Base-by-base conservation (phyloP, 352 stramenopile genomes). In the Peronospora belbahrii region DNA sequence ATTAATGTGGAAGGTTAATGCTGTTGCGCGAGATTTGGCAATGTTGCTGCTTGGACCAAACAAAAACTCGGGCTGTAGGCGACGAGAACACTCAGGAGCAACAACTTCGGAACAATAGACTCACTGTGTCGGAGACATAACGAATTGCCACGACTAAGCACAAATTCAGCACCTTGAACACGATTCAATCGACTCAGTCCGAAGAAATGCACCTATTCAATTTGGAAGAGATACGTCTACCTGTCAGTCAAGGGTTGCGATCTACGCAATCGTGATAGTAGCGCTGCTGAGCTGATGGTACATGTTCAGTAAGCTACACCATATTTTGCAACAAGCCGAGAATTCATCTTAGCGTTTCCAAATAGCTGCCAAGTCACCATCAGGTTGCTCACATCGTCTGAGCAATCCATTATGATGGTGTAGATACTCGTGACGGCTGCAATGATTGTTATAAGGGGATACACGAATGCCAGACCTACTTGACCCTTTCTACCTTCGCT, bases 291-390 rank as follows among this genome's bases (percentile, higher is more conserved):
- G 39, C 6, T 30, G 48, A 44, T 2, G 34, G 43, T 8, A 52
- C 35, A 5, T 45, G 49, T n/a, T 55, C 17, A 11, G 38, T 65
- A 33, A 71, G 37, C 35, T 51, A 18, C 18, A 44, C 43, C 10
- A 57, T 49, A 36, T 40, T 49, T 15, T 53, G 15, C 2, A 62
- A 42, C 8, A 57, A 71, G 13, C 53, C 44, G 3, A 71, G 33
- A 3, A 65, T 48, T 30, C 49, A 40, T 22, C 46, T 57, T 15
- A 71, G 46, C 30, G 62, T 65, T 34, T 71, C 57, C n/a, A 31
- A 67, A 17, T 6, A 71, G 40, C 45, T 66, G 52, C 10, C 67
- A 31, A 32, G 33, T 59, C 18, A 63, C 45, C 45, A 62, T 17
- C 8, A 71, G 30, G 18, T 32, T 58, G 2, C 15, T 47, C 32